Percentiles rank a stretch among this genome's conserved stretches.
Conservation (phyloP, 176 grass and related monocot species). For the Phoenix roebelenii region DNA sequence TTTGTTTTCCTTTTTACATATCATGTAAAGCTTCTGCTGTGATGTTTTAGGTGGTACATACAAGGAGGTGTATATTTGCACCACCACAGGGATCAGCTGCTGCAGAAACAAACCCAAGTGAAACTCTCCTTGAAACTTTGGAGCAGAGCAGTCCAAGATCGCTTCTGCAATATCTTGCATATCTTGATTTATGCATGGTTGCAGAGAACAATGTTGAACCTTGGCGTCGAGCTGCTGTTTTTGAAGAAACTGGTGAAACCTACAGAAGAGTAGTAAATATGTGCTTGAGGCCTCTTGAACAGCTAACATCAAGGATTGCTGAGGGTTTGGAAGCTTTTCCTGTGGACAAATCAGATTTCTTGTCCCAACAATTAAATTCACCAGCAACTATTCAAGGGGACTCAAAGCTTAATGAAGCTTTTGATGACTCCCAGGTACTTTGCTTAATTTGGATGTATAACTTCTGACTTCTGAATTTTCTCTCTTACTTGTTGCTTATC, state of each 20-base stretch:
- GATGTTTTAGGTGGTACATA: constrained; percentile 67
- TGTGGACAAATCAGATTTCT: constrained; percentile 44
- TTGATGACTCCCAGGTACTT: constrained; percentile 83
- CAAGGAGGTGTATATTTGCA: constrained; percentile 74
- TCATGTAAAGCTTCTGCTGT: not conserved
- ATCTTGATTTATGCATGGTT: constrained; percentile 80
- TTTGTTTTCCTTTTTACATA: not conserved
- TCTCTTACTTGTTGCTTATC: no score
- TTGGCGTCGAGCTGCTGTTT: constrained; percentile 76
- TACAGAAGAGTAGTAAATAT: constrained; percentile 61
- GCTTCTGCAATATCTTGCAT: constrained; percentile 75
- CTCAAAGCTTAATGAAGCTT: constrained; percentile 48
- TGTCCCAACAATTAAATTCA: constrained; percentile 50
- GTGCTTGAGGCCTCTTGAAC: constrained; percentile 78
- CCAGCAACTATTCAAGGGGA: constrained; percentile 8
- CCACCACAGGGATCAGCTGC: constrained; percentile 75
- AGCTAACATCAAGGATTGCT: constrained; percentile 58
- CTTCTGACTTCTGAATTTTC: no score
- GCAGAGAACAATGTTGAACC: constrained; percentile 73
- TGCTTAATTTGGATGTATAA: not conserved
- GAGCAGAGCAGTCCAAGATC: constrained; percentile 66
- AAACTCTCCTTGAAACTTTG: constrained; percentile 66
- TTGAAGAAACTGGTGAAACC: constrained; percentile 85
- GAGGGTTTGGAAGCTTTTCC: constrained; percentile 48
- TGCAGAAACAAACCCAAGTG: constrained; percentile 75